phyloP scores from a whole-genome alignment of 176 grass and related monocot genomes.

The Tuctoria greenei region DNA sequence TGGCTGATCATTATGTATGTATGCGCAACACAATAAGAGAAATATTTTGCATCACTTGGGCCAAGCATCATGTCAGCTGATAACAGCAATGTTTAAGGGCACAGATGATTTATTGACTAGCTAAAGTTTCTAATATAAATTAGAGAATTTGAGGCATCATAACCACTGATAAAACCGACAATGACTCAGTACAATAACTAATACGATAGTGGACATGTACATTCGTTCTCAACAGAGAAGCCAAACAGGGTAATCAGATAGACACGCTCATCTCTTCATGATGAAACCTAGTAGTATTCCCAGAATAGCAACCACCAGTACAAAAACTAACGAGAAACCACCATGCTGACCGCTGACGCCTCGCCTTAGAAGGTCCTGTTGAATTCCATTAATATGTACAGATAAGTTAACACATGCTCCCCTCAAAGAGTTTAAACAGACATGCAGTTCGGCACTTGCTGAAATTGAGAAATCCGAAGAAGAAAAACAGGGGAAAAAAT shows the following conservation, averaged over 20 bases:
- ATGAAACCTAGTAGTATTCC: conserved; percentile 75
- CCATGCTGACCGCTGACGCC: conserved; percentile 54
- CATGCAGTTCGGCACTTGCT: not conserved
- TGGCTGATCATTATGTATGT: conserved; percentile 3
- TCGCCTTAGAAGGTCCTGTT: conserved; percentile 64
- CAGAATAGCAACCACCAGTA: conserved; percentile 62
- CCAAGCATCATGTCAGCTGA: conserved; percentile 10
- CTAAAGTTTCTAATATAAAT: conserved; percentile 32
- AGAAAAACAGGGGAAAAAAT: not conserved
- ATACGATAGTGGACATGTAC: conserved; percentile 4
- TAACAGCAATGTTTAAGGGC: not conserved
- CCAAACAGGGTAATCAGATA: conserved; percentile 19
- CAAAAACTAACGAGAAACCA: conserved; percentile 61
- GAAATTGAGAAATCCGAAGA: conserved; percentile 12
- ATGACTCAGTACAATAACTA: conserved; percentile 43
- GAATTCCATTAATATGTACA: conserved; percentile 16
- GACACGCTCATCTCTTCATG: conserved; percentile 61
- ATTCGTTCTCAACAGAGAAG: conserved; percentile 19
- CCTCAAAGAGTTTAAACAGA: not conserved
- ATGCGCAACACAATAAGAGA: conserved; percentile 22
- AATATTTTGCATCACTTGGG: not conserved
- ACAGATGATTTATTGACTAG: conserved; percentile 17
- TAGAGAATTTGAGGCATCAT: conserved; percentile 37
- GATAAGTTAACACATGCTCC: not conserved
- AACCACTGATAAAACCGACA: conserved; percentile 28